These are phyloP conservation scores for Claviceps maximensis DNA, from an alignment of 2,329 filamentous ascomycete genomes.

Conservation along the genomic window DNA sequence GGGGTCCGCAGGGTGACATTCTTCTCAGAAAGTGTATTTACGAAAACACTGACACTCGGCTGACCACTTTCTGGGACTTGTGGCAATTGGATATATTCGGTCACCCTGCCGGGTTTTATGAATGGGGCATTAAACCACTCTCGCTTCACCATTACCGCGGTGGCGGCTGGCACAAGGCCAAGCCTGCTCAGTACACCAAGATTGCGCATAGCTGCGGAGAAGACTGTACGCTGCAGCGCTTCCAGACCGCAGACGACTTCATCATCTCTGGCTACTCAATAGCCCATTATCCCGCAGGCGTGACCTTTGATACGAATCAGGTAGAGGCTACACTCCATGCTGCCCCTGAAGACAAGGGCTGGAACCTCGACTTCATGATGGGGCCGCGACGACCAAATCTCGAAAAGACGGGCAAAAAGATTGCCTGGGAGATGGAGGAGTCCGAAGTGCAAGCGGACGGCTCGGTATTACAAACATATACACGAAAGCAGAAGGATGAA, in stretches of 20 bases:
- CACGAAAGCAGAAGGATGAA: slow-evolving; percentile 37
- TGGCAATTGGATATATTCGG: slow-evolving; percentile 49
- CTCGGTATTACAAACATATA: slow-evolving; percentile 39
- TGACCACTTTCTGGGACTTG: slow-evolving; percentile 42
- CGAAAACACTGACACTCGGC: slow-evolving; percentile 44
- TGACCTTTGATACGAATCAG: slow-evolving; percentile 35
- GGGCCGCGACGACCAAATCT: slow-evolving; percentile 35
- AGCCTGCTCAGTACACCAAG: slow-evolving; percentile 42
- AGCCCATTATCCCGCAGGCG: slow-evolving; percentile 39
- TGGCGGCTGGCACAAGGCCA: slow-evolving; percentile 40
- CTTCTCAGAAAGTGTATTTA: slow-evolving; percentile 51
- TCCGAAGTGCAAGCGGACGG: slow-evolving; percentile 33
- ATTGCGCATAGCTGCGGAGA: slow-evolving; percentile 46
- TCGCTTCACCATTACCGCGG: slow-evolving; percentile 53
- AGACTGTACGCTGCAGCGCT: slow-evolving; percentile 46
- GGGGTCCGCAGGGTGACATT: slow-evolving; percentile 48
- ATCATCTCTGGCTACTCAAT: slow-evolving; percentile 48
- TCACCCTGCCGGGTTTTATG: slow-evolving; percentile 51
- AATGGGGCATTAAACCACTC: slow-evolving; percentile 45
- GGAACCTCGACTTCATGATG: slow-evolving; percentile 38
- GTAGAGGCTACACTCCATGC: slow-evolving; percentile 40
- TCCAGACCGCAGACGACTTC: slow-evolving; percentile 38
- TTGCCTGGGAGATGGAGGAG: slow-evolving; percentile 41
- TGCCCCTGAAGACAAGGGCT: slow-evolving; percentile 33
- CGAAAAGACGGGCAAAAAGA: slow-evolving; percentile 35